Evolutionary conservation across 1,139 yeast genomes (phyloP).

Genomic region (Fermentozyma sake): DNA sequence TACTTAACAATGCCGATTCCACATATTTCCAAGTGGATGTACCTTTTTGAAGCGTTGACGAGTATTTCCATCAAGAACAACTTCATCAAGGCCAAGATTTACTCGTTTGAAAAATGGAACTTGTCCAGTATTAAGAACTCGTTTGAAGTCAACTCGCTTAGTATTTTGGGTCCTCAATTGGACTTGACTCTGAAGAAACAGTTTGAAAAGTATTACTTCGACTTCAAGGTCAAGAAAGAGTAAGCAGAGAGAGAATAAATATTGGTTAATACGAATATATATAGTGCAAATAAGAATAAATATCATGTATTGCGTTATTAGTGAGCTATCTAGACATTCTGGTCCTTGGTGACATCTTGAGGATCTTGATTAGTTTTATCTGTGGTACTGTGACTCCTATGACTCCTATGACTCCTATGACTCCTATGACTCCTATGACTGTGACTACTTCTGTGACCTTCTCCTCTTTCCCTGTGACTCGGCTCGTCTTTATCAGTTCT

Average conservation of each 20-base stretch:
- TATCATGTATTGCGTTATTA: too few species aligned
- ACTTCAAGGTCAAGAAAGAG: slow-evolving; percentile 12
- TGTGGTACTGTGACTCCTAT: slow-evolving; percentile 1
- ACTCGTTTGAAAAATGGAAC: slow-evolving; percentile 17
- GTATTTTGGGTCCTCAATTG: slow-evolving; percentile 23
- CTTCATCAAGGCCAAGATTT: slow-evolving; percentile 22
- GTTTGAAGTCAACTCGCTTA: slow-evolving; percentile 29
- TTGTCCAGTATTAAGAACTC: slow-evolving; percentile 16
- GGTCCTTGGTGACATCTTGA: too few species aligned
- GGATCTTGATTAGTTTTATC: not conserved
- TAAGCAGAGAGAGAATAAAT: too few species aligned
- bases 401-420: slow-evolving; percentile 6
- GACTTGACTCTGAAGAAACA: slow-evolving; percentile 23
- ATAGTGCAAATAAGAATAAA: too few species aligned
- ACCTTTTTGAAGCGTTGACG: slow-evolving; percentile 22
- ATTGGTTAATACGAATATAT: slow-evolving; percentile 1
- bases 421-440: slow-evolving; percentile 4
- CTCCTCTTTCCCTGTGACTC: slow-evolving; percentile 3
- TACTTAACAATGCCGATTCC: slow-evolving; percentile 35
- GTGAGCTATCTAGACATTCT: too few species aligned
- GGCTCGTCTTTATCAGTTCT: slow-evolving; percentile 1
- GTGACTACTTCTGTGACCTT: slow-evolving; percentile 1
- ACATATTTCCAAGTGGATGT: slow-evolving; percentile 14
- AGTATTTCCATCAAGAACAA: slow-evolving; percentile 17
- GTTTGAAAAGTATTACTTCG: slow-evolving; percentile 30